Conservation (phyloP, 2,329 filamentous ascomycete genomes). For the Emmonsiellopsis sp. region DNA sequence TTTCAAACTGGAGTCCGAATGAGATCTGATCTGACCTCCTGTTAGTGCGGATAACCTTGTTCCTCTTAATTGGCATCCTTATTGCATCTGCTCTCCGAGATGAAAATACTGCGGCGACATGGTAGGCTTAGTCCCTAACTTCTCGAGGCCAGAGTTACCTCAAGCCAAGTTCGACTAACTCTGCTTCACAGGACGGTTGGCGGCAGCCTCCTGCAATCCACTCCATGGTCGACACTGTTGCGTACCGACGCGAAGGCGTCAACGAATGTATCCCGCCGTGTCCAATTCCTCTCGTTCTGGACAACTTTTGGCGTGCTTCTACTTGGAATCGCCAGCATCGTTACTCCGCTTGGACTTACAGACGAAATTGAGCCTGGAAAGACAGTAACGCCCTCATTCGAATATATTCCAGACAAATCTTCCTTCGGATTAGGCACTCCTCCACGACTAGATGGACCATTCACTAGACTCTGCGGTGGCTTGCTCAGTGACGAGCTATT, state of each 20-base stretch:
- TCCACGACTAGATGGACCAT: constrained; percentile 15
- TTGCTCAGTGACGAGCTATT: not conserved
- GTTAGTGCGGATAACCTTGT: not conserved
- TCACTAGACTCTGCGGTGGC: constrained; percentile 18
- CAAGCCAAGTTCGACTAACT: not conserved
- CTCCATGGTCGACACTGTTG: not conserved
- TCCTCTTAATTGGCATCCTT: not conserved
- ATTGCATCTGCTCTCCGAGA: not conserved
- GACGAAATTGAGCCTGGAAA: constrained; percentile 17
- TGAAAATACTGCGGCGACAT: not conserved
- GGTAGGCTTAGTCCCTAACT: not conserved
- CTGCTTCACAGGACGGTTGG: not conserved
- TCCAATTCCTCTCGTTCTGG: constrained; percentile 8
- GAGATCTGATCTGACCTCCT: not conserved
- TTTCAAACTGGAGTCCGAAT: not conserved
- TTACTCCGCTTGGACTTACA: constrained; percentile 33
- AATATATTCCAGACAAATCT: constrained; percentile 25
- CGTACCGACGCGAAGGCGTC: not conserved
- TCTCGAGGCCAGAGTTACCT: not conserved
- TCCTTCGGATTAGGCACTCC: constrained; percentile 28
- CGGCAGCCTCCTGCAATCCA: not conserved
- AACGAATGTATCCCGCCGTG: not conserved
- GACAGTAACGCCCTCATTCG: constrained; percentile 14
- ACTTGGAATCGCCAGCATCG: constrained; percentile 27
- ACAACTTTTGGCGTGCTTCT: constrained; percentile 18